Evolutionary conservation across 2,329 filamentous ascomycete genomes (phyloP).

Genomic region (Alternaria solani): DNA sequence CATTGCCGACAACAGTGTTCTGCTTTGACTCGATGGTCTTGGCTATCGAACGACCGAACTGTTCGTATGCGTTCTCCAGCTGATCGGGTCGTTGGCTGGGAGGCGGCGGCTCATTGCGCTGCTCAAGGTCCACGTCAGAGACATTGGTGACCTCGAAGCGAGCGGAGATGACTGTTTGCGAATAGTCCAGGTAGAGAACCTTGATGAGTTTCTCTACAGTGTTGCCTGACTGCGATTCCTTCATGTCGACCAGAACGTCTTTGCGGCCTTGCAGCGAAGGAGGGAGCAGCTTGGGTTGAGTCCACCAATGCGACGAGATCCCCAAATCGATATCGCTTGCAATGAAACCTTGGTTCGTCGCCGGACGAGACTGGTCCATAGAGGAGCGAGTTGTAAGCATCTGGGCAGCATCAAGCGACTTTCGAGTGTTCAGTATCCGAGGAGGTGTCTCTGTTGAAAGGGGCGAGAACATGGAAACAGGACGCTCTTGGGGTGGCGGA

Average conservation of each 20-base stretch:
- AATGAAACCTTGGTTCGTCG: constrained; percentile 79
- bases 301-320: constrained; percentile 83
- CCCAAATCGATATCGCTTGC: constrained; percentile 87
- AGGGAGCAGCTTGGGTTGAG: constrained; percentile 78
- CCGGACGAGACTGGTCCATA: constrained; percentile 75
- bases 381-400: constrained; percentile 65
- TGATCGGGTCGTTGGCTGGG: constrained; percentile 87
- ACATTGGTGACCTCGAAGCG: constrained; percentile 79
- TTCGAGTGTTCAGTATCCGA: constrained; percentile 58
- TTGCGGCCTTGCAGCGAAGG: constrained; percentile 82
- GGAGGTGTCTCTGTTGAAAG: constrained; percentile 51
- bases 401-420: constrained; percentile 72
- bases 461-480: constrained; percentile 40
- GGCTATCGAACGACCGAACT: constrained; percentile 80
- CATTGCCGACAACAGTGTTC: constrained; percentile 83
- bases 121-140: constrained; percentile 76
- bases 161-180: constrained; percentile 86
- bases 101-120: constrained; percentile 86
- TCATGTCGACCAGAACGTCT: constrained; percentile 83
- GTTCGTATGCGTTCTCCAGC: constrained; percentile 83
- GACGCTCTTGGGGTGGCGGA: constrained; percentile 33
- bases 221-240: constrained; percentile 78
- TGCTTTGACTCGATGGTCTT: constrained; percentile 75
- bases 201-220: constrained; percentile 82
- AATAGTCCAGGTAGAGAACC: constrained; percentile 94